Base-by-base conservation (phyloP, 805 yeast genomes). In the Komagataella ulmi region DNA sequence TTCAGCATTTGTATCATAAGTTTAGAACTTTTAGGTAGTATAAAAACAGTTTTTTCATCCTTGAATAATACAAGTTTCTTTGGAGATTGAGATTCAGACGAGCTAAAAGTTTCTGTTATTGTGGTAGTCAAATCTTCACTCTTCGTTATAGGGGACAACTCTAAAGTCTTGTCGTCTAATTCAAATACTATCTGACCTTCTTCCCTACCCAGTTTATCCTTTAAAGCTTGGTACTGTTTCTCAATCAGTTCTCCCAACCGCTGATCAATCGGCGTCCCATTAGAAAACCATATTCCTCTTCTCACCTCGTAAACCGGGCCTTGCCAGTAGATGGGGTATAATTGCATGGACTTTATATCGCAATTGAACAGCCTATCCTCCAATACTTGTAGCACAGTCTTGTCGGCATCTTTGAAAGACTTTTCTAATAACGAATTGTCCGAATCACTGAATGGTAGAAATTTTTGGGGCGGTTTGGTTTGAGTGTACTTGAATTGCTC, bases 201-300 rank as follows among this genome's bases (percentile, higher is more conserved):
- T 17, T 30, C 14, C 17, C 7, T 47, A 47, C 17, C 53, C 53
- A 46, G 55, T 56, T 18, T 57, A 49, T 66, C 61, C 24, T 57
- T 54, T 46, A 73, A 59, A 10, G 61, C 58, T 17, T 60, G 54
- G 60, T 76, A 86, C 0, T 77, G 77, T 4, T 59, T 59, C 62
- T 90, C 97, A 18, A 90, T 59, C 52, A 76, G 79, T 0, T 70
- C 66, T 0, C 93, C 71, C 4, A 81, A 53, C 40, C 1, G 67
- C 64, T 1, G 69, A 68, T 7, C 71, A 59, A 30, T 30, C 3
- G 40, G 40, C 6, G 40, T 30, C 14, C 40, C 24, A 88, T 65
- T 0, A 95, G 95, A 61, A 62, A 88, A 88, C 98, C 98, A 91
- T 1, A 80, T 63, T 1, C 96, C 96, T 51, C 97, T 69, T 48